phyloP scores from a whole-genome alignment of 257 asterid genomes.

The Solanum pinnatisectum region DNA sequence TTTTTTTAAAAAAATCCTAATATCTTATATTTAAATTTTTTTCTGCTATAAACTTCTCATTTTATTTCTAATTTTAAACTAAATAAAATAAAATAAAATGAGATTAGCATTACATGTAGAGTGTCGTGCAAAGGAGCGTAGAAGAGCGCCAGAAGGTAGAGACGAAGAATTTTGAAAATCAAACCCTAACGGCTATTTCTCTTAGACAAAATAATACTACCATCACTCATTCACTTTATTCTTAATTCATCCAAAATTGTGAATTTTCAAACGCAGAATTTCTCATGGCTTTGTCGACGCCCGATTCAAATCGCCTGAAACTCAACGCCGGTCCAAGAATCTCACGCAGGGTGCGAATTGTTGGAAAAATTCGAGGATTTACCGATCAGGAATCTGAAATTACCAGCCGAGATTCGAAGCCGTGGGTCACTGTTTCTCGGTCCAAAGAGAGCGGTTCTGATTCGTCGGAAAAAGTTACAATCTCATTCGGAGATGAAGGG shows the following conservation, averaged over 20 bases:
- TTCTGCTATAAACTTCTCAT: neutral
- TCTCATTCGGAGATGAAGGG: constrained; percentile 34
- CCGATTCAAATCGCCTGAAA: constrained; percentile 11
- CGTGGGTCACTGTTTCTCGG: constrained; percentile 41
- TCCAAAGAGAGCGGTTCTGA: constrained; percentile 15
- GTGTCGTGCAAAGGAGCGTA: neutral
- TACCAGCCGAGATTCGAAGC: constrained; percentile 14
- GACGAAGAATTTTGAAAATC: neutral
- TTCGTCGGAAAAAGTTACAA: constrained; percentile 18
- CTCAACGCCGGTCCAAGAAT: constrained; percentile 5
- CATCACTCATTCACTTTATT: neutral
- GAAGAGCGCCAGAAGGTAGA: neutral
- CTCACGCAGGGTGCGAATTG: constrained; percentile 35
- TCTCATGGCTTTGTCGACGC: constrained; percentile 23
- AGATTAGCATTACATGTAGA: neutral
- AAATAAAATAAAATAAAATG: neutral
- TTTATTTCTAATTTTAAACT: neutral
- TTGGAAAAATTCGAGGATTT: constrained; percentile 48
- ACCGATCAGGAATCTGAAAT: constrained; percentile 31
- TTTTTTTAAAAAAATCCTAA: too few species aligned
- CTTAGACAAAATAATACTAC: neutral
- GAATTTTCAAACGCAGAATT: neutral
- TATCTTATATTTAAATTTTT: neutral
- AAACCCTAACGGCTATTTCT: constrained; percentile 2
- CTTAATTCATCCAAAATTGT: neutral